Evolutionary conservation across 192 early-diverging fungal species (phyloP).

Genomic region (Backusella sp.): DNA sequence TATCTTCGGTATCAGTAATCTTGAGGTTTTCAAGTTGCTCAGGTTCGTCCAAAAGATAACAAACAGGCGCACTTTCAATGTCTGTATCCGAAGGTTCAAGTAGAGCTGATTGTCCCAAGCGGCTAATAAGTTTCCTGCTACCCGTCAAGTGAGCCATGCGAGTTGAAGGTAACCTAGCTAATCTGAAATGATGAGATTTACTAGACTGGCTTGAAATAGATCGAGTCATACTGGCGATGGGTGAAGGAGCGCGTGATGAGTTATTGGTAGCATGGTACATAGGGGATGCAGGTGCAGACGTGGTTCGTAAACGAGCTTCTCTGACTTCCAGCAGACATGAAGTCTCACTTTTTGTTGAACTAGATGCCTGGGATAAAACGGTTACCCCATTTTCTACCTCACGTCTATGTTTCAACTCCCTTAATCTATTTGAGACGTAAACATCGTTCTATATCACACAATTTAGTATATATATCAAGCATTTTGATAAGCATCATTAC

Average conservation of each 20-base stretch:
- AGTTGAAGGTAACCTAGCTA: constrained; percentile 15
- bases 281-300: not conserved
- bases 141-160: constrained; percentile 25
- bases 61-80: constrained; percentile 3
- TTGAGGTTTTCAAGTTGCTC: constrained; percentile 17
- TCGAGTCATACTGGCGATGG: not conserved
- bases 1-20: constrained; percentile 19
- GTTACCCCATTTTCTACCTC: not conserved
- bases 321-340: not conserved
- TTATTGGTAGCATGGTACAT: not conserved
- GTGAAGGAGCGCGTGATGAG: not conserved
- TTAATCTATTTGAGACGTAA: not conserved
- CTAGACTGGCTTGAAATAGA: not conserved
- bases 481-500: constrained; percentile 7
- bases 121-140: constrained; percentile 20
- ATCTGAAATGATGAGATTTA: constrained; percentile 9
- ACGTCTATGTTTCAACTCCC: not conserved
- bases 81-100: constrained; percentile 10
- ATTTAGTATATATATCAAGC: not conserved
- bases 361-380: not conserved
- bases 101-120: not conserved
- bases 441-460: not conserved
- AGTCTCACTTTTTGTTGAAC: not conserved
- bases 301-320: not conserved
- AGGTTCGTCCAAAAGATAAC: constrained; percentile 25